phyloP scores from a whole-genome alignment of 805 yeast species.

The Pichia nanzhaoensis region DNA sequence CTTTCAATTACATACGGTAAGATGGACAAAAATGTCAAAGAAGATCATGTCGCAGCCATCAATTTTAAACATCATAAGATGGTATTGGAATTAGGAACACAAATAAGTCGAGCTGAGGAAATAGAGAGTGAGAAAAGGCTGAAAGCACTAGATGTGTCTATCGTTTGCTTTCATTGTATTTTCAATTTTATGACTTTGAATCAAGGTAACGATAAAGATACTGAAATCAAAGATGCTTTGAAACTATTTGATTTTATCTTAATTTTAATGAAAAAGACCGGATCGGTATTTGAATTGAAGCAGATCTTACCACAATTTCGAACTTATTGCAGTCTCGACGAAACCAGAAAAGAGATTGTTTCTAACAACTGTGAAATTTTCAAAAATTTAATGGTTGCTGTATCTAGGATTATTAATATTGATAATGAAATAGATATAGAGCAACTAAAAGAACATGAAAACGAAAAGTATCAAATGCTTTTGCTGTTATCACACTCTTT shows the following conservation, averaged over 20 bases:
- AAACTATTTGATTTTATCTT: conserved; percentile 2
- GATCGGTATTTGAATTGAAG: conserved; percentile 3
- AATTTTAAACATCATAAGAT: too few relatives aligned
- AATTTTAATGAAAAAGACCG: background rate
- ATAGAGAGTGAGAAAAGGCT: background rate
- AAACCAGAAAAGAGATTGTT: conserved; percentile 1
- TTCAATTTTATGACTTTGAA: conserved; percentile 4
- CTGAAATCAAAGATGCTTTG: background rate
- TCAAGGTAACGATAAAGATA: background rate
- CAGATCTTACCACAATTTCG: conserved; percentile 8
- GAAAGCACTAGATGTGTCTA: conserved; percentile 6
- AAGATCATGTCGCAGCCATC: background rate
- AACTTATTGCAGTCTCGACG: conserved; percentile 1
- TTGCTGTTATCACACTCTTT: conserved; percentile 1
- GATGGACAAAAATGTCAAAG: background rate
- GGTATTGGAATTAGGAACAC: too few relatives aligned
- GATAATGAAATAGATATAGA: background rate
- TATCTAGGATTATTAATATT: conserved; percentile 1
- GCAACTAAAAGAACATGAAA: background rate
- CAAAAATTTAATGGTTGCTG: background rate
- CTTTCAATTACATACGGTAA: conserved; percentile 2
- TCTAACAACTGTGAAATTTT: conserved; percentile 1
- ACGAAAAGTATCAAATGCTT: conserved; percentile 2
- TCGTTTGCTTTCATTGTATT: conserved; percentile 11
- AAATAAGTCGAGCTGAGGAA: too few relatives aligned